These are phyloP conservation scores for Botrytis cinerea DNA, from an alignment of 2,329 filamentous ascomycete genomes.

Conservation along the genomic window DNA sequence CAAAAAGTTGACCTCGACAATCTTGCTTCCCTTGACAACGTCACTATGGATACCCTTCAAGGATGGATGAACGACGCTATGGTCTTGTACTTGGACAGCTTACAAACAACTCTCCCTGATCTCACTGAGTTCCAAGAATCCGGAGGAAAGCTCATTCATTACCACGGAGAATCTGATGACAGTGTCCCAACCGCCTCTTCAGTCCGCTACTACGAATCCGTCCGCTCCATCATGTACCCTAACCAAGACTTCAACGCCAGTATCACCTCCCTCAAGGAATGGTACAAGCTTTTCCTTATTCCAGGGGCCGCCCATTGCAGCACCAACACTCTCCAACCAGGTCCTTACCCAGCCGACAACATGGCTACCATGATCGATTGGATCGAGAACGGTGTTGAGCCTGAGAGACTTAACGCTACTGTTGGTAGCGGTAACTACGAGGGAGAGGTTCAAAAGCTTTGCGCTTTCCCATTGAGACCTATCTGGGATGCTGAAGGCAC, in stretches of 20 bases:
- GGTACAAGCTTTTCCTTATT: constrained; percentile 57
- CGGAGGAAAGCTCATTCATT: constrained; percentile 59
- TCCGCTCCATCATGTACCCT: constrained; percentile 53
- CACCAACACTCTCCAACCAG: constrained; percentile 48
- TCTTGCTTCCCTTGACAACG: constrained; percentile 47
- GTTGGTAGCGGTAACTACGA: constrained; percentile 37
- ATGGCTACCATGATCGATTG: constrained; percentile 71
- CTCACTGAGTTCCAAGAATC: constrained; percentile 51
- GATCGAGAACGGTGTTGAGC: constrained; percentile 57
- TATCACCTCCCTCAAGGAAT: constrained; percentile 49
- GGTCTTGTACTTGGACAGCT: constrained; percentile 51
- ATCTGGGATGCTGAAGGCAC: constrained; percentile 36
- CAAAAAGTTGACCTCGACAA: constrained; percentile 46
- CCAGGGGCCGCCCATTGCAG: constrained; percentile 56
- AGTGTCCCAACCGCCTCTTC: constrained; percentile 55
- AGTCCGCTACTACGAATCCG: constrained; percentile 57
- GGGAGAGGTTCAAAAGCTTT: constrained; percentile 45
- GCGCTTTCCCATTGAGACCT: constrained; percentile 46
- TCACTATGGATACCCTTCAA: constrained; percentile 59
- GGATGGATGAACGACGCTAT: constrained; percentile 55
- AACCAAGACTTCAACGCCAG: constrained; percentile 44
- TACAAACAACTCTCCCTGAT: constrained; percentile 57
- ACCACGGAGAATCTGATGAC: constrained; percentile 58
- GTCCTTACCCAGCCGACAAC: constrained; percentile 53
- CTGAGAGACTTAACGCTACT: constrained; percentile 45